A percentile compares a stretch with the other conserved stretches of the same genome.
Evolutionary conservation across 1,284 basidiomycete genomes (phyloP).

Genomic region (Moesziomyces sp.): DNA sequence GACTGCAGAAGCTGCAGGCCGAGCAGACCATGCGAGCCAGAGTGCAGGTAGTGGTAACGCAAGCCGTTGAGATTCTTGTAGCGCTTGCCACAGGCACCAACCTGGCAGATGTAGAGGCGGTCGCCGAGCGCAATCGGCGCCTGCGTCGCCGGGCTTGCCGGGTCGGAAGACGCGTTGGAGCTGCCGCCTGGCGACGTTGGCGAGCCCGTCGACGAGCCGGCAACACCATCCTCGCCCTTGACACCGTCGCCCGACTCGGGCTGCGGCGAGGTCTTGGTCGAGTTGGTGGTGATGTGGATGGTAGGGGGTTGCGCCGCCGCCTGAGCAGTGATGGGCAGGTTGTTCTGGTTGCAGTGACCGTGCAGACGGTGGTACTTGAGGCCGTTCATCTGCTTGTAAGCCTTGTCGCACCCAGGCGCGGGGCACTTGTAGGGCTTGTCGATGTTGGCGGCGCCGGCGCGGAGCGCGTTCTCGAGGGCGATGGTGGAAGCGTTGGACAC

Average conservation of each 20-base stretch:
- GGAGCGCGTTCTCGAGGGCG: constrained; percentile 29
- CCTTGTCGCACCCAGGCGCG: constrained; percentile 96
- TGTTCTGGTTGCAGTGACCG: constrained; percentile 77
- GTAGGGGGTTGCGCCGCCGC: constrained; percentile 45
- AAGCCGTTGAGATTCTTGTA: constrained; percentile 81
- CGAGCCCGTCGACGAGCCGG: constrained; percentile 17
- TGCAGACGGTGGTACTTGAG: constrained; percentile 97
- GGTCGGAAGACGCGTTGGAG: constrained; percentile 31
- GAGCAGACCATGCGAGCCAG: constrained; percentile 80
- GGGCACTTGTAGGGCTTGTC: constrained; percentile 95
- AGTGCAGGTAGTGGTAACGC: constrained; percentile 95
- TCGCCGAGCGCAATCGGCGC: constrained; percentile 36
- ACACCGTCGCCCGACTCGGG: constrained; percentile 42
- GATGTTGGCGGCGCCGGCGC: constrained; percentile 38
- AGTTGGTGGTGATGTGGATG: constrained; percentile 41
- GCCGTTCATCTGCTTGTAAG: constrained; percentile 96
- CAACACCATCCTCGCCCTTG: constrained; percentile 36
- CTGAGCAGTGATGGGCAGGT: constrained; percentile 45
- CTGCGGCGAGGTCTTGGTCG: constrained; percentile 37
- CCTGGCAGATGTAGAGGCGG: constrained; percentile 64
- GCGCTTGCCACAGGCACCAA: constrained; percentile 79
- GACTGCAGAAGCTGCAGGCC: constrained; percentile 63
- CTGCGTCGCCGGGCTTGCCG: constrained; percentile 34
- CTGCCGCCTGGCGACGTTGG: constrained; percentile 31
- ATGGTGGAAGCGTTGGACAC: constrained; percentile 34